Evolutionary conservation across 192 early-diverging fungal species (phyloP), one percentile per base, ranked within the genome.

Genomic region (Backusella parvicylindrica): DNA sequence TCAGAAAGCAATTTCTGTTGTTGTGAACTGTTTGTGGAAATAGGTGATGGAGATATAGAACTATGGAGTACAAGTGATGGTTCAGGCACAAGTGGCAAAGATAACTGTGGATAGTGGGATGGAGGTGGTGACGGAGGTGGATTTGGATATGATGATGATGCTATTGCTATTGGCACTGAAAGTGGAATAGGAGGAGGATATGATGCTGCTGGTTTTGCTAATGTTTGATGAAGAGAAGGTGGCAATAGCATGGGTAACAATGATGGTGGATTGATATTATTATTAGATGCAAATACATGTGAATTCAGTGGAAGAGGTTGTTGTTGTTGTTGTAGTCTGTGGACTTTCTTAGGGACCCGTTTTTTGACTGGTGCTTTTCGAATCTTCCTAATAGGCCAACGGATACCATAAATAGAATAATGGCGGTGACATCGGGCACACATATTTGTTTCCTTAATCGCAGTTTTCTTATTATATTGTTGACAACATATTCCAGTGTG

Each of bases 381-480:
- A 30, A 76, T 38, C 31, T 76, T 75, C 26, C 79, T 32, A 11
- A 72, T 49, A 5, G 79, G 79, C 79, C 79, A 81, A 56, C 71
- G 63, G 1, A 70, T 49, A 4, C 53, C 66, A 41, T 74, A 81
- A 9, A 81, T 70, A 8, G 21, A 16, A 56, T 67, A 68, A 74
- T 81, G 79, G 13, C 79, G 79, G 23, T 81, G 70, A 66, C 79
- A 81, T 49, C 79, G 35, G 13, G 56, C 68, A 63, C 79, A 81
- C n/a, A 72, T 71, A 31, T 72, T 38, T 26, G 79, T 66, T 28
- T 37, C 31, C 53, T 71, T 68, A 13, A 67, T 64, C n/a, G 63
- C 50, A 23, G 71, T 75, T 5, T 33, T 26, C 0, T 63, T 43
- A 50, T 70, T 11, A 37, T 68, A 68, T 35, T 68, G 16, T 21